Evolutionary conservation across 2,329 filamentous ascomycete genomes (phyloP), one percentile per base, ranked within the genome.

Genomic region (Hypoxylon sp.): DNA sequence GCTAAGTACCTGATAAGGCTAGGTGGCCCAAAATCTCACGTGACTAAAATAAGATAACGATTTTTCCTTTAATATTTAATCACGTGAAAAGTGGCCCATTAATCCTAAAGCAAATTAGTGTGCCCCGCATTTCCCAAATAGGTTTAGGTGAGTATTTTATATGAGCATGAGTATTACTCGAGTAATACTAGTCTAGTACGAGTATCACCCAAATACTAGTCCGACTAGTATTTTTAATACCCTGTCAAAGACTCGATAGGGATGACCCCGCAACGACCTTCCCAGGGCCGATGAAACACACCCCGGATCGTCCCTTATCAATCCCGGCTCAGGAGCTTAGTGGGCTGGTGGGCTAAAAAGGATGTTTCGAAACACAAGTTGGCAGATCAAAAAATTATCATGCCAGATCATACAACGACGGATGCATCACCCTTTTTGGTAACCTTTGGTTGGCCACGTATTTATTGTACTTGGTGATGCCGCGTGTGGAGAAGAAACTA

Each of bases 291-390:
- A 69, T 70, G 64, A 70, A 68, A 70, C 67, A 67, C 45, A 43
- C 38, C 38, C 38, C 38, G 34, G 58, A 46, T 53, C 60, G 32
- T 55, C 43, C 48, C 56, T 41, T 53, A 9, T 30, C 25, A 11
- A 19, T 23, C 53, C 62, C 30, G 21, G 53, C 30, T 67, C 57
- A 65, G 55, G 67, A 56, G 59, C 25, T 48, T 25, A 13, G 34
- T 32, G 41, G 28, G 17, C 13, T 25, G 6, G 34, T 32, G 41
- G 28, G 17, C 13, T 45, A 48, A 41, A 43, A 38, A 38, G 25
- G 48, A 60, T 60, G 67, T 69, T 69, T 69, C 64, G 60, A 69
- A 69, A 69, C 67, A 56, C 46, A 41, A n/a, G 30, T 36, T 58
- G 36, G 21, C 56, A 57, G 36, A 32, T 30, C 45, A 14, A 41